These are phyloP conservation scores for Sutorius australiensis DNA, from an alignment of 768 basidiomycete species.

Conservation along the genomic window DNA sequence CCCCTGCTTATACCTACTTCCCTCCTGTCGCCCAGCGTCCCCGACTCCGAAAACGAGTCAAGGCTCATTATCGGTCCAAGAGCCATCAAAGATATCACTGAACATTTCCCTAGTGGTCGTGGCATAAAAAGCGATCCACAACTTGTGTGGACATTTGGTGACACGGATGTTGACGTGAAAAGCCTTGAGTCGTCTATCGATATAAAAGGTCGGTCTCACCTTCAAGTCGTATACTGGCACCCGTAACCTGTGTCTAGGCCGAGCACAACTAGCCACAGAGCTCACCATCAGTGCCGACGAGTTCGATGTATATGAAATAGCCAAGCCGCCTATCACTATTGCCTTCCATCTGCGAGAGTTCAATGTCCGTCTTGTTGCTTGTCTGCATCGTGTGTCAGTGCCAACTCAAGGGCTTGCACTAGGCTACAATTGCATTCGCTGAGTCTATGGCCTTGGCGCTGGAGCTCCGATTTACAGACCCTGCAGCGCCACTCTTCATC, in stretches of 20 bases:
- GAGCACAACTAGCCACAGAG: constrained; percentile 68
- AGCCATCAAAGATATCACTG: constrained; percentile 71
- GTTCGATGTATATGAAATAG: constrained; percentile 73
- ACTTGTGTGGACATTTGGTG: constrained; percentile 75
- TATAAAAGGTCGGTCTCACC: constrained; percentile 46
- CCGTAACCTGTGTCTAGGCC: constrained; percentile 37
- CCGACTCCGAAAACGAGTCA: constrained; percentile 56
- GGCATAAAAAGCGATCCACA: constrained; percentile 70
- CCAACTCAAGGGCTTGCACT: background rate
- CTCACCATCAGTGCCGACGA: constrained; percentile 73
- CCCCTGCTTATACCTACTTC: constrained; percentile 55
- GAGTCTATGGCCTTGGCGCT: constrained; percentile 64
- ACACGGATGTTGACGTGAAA: constrained; percentile 62
- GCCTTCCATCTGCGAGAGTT: constrained; percentile 84
- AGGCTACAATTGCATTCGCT: constrained; percentile 81
- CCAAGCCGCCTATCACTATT: constrained; percentile 58
- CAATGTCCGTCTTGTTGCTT: constrained; percentile 45
- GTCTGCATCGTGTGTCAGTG: background rate
- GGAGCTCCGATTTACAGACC: constrained; percentile 73
- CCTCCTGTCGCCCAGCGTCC: constrained; percentile 63
- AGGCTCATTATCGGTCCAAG: constrained; percentile 68
- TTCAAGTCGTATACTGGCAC: background rate
- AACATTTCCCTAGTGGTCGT: constrained; percentile 70
- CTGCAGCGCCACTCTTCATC: constrained; percentile 71
- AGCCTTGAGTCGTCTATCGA: constrained; percentile 67